These are phyloP conservation scores for Kluyveromyces sp. DNA, from an alignment of 1,139 yeast genomes.

Conservation along the genomic window DNA sequence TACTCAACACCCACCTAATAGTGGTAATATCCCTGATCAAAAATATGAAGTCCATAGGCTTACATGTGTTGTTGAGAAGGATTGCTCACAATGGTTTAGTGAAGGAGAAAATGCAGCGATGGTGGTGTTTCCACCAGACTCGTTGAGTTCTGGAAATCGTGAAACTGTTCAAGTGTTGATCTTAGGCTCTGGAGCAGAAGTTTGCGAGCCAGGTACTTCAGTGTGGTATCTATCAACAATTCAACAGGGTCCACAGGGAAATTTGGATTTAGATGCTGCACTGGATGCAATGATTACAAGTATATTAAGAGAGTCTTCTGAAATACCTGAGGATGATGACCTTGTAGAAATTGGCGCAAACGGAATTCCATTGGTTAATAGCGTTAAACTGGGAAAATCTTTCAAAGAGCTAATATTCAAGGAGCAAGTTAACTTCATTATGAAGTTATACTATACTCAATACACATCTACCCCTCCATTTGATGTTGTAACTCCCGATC, in stretches of 20 bases:
- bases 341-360: constrained; percentile 51
- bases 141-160: constrained; percentile 59
- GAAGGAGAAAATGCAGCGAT: constrained; percentile 78
- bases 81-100: constrained; percentile 86
- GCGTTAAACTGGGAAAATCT: constrained; percentile 79
- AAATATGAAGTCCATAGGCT: constrained; percentile 58
- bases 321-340: constrained; percentile 45
- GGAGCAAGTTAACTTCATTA: constrained; percentile 66
- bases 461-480: constrained; percentile 49
- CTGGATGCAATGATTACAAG: constrained; percentile 70
- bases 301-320: constrained; percentile 69
- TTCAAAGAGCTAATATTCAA: constrained; percentile 77
- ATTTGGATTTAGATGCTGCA: constrained; percentile 74
- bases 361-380: constrained; percentile 66
- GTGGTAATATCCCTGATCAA: constrained; percentile 33
- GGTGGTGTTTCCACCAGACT: constrained; percentile 88
- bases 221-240: constrained; percentile 84
- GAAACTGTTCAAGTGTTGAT: constrained; percentile 79
- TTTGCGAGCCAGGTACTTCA: constrained; percentile 81
- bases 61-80: constrained; percentile 75
- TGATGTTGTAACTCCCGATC: constrained; percentile 36
- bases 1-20: constrained; percentile 51
- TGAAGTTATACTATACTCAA: constrained; percentile 79
- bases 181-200: constrained; percentile 83
- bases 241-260: constrained; percentile 65